A percentile compares a stretch with the other conserved stretches of the same genome.
Conservation (phyloP, 2,329 filamentous ascomycete species). For the Aspergillus sp. region DNA sequence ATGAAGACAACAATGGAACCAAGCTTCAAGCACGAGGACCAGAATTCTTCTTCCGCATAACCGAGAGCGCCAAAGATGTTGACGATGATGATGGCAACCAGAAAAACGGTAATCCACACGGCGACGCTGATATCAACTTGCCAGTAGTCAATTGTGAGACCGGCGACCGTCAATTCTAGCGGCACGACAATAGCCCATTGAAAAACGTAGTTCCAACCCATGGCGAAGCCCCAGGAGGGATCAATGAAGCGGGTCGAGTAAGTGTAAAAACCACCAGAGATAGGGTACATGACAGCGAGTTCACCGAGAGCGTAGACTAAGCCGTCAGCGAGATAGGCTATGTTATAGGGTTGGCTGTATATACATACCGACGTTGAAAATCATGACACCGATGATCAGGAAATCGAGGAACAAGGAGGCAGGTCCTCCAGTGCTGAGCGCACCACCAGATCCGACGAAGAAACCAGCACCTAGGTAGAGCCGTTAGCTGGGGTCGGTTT, state of each 20-base stretch:
- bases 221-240: constrained; percentile 54
- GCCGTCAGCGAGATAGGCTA: not conserved
- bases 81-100: constrained; percentile 51
- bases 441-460: constrained; percentile 20
- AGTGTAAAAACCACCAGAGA: constrained; percentile 60
- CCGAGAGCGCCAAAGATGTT: constrained; percentile 58
- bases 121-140: constrained; percentile 49
- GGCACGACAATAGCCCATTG: constrained; percentile 84
- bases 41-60: constrained; percentile 32
- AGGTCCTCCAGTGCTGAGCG: constrained; percentile 15
- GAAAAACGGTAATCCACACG: constrained; percentile 59
- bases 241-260: constrained; percentile 63
- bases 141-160: constrained; percentile 57
- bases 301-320: constrained; percentile 60
- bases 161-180: constrained; percentile 66
- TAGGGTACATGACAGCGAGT: constrained; percentile 61
- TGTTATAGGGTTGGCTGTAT: not conserved
- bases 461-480: constrained; percentile 13
- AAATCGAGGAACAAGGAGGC: constrained; percentile 41
- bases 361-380: constrained; percentile 42
- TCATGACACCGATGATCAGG: constrained; percentile 57
- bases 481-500: not conserved
- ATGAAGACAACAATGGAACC: constrained; percentile 26
- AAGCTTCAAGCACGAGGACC: constrained; percentile 25
- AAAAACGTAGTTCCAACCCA: constrained; percentile 65